A percentile compares a stretch with the other conserved stretches of the same genome.
phyloP scores from a whole-genome alignment of 1,284 basidiomycete species.

The Heterobasidion annosum region DNA sequence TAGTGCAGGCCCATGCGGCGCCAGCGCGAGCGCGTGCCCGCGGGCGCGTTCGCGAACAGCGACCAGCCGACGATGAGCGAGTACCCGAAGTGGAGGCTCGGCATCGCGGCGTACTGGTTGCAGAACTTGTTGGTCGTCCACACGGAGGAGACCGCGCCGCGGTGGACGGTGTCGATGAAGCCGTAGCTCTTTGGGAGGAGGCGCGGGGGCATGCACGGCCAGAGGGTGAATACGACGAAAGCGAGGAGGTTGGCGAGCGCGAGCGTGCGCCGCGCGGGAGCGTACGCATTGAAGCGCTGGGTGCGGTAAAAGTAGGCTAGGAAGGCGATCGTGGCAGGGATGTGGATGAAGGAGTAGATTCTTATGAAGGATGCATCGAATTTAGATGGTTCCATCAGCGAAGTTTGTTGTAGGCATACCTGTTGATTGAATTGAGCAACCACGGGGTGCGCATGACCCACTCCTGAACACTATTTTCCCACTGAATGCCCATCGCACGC shows the following conservation, averaged over 20 bases:
- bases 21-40: conserved; percentile 7
- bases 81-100: conserved; percentile 10
- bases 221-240: conserved; percentile 24
- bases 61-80: conserved; percentile 19
- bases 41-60: conserved; percentile 19
- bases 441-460: conserved; percentile 16
- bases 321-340: conserved; percentile 25
- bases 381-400: neutral
- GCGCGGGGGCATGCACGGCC: conserved; percentile 27
- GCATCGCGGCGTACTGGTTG: conserved; percentile 10
- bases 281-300: conserved; percentile 19
- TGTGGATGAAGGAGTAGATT: conserved; percentile 26
- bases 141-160: conserved; percentile 3
- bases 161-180: conserved; percentile 10
- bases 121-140: conserved; percentile 11
- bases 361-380: conserved; percentile 4
- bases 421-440: conserved; percentile 20
- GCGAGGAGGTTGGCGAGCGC: conserved; percentile 24
- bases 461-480: conserved; percentile 20
- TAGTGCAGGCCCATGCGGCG: neutral
- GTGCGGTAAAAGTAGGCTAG: conserved; percentile 21
- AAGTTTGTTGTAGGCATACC: neutral
- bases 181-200: conserved; percentile 13
- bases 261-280: conserved; percentile 21
- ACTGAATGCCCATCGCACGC: conserved; percentile 17